Evolutionary conservation across 2,329 filamentous ascomycete genomes (phyloP).

Genomic region (Sporothrix pseudoabietina): DNA sequence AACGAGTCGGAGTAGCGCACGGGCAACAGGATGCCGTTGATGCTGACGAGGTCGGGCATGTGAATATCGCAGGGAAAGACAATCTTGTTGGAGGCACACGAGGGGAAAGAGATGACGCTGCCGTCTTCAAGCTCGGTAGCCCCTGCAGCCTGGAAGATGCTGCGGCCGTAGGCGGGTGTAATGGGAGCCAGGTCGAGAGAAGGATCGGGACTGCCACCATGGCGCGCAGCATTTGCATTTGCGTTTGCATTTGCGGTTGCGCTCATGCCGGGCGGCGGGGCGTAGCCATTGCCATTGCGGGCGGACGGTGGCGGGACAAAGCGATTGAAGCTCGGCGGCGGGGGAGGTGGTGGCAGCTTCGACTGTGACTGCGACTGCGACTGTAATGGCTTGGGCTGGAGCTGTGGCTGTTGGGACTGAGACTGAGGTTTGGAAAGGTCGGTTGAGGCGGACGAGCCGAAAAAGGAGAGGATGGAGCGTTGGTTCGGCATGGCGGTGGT

Average conservation of each 20-base stretch:
- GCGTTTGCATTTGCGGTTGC: background rate
- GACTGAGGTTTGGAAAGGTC: conserved; percentile 32
- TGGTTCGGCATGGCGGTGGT: conserved; percentile 36
- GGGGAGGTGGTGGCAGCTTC: conserved; percentile 39
- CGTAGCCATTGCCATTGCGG: conserved; percentile 5
- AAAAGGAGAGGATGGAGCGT: conserved; percentile 65
- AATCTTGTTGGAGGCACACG: conserved; percentile 34
- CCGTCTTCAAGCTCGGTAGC: conserved; percentile 10
- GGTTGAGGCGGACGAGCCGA: conserved; percentile 51
- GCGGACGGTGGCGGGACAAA: conserved; percentile 32
- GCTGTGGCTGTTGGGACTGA: conserved; percentile 7
- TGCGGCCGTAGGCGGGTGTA: conserved; percentile 31
- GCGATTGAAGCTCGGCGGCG: conserved; percentile 33
- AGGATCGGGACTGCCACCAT: conserved; percentile 28
- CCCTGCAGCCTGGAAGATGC: conserved; percentile 33
- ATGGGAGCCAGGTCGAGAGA: conserved; percentile 28
- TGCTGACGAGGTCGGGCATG: conserved; percentile 61
- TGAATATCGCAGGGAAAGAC: conserved; percentile 47
- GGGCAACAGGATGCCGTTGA: conserved; percentile 66
- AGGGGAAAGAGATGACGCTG: conserved; percentile 28
- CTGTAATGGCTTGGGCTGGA: conserved; percentile 10
- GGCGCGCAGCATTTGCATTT: background rate
- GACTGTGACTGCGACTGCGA: background rate
- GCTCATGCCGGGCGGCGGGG: background rate
- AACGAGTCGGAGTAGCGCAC: conserved; percentile 66